Evolutionary conservation across 1,139 yeast genomes (phyloP).

Genomic region (Geotrichum carabidarum): DNA sequence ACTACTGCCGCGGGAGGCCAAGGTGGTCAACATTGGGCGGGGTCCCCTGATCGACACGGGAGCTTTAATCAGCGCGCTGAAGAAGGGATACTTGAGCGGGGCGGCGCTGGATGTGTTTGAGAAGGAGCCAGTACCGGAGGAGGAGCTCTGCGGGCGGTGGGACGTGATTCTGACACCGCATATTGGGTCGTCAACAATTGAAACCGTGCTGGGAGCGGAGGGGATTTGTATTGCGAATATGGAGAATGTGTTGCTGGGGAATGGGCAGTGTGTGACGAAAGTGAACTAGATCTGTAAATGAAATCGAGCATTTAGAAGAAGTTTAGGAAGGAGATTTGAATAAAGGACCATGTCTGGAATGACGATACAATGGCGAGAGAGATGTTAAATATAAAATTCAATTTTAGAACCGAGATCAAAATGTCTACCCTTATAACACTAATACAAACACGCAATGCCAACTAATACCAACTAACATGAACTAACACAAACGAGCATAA

Average conservation of each 20-base stretch:
- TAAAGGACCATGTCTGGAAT: too few species aligned
- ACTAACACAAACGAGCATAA: background rate
- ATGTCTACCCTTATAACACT: background rate
- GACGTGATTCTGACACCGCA: conserved; percentile 78
- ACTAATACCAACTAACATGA: background rate
- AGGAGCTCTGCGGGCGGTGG: conserved; percentile 50
- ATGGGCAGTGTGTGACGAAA: conserved; percentile 11
- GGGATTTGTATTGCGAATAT: conserved; percentile 46
- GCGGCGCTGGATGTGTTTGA: conserved; percentile 68
- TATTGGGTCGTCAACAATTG: conserved; percentile 64
- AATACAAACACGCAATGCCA: background rate
- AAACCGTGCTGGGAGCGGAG: conserved; percentile 44
- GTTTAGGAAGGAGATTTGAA: background rate
- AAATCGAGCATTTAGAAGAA: background rate
- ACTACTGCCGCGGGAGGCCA: conserved; percentile 48
- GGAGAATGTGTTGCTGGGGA: conserved; percentile 38
- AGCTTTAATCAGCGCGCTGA: conserved; percentile 56
- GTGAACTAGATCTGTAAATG: conserved; percentile 16
- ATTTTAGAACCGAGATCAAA: too few species aligned
- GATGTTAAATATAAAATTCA: too few species aligned
- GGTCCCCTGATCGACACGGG: conserved; percentile 67
- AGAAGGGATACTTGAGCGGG: conserved; percentile 59
- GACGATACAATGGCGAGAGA: too few species aligned
- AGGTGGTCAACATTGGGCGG: conserved; percentile 75
- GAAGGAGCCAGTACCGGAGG: conserved; percentile 57